Conservation (phyloP, 495 filamentous ascomycete genomes). For the Xylaria venustula region DNA sequence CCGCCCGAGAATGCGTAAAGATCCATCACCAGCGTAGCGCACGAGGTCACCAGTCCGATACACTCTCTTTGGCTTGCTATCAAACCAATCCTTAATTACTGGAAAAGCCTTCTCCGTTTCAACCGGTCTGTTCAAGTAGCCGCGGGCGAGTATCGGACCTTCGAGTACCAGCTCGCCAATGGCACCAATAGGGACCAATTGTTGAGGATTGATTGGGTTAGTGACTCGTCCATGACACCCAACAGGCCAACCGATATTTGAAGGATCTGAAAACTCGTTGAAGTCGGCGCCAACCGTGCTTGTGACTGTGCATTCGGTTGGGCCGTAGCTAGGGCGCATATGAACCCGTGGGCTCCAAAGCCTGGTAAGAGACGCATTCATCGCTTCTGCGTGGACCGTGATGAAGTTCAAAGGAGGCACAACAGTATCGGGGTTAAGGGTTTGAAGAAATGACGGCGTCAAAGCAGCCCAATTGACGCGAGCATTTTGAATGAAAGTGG, state of each 20-base stretch:
- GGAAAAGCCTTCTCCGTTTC: slow-evolving; percentile 33
- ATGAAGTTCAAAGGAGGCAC: background rate
- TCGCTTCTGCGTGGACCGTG: background rate
- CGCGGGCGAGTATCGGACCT: slow-evolving; percentile 31
- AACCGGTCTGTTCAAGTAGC: slow-evolving; percentile 31
- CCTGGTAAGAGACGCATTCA: background rate
- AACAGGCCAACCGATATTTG: slow-evolving; percentile 48
- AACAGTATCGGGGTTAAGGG: background rate
- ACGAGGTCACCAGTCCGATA: slow-evolving; percentile 10
- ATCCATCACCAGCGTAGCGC: background rate
- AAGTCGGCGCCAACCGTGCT: background rate
- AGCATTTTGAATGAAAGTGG: background rate
- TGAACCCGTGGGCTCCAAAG: slow-evolving; percentile 1
- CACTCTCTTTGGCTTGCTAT: background rate
- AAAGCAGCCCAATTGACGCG: slow-evolving; percentile 4
- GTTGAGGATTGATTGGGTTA: slow-evolving; percentile 45
- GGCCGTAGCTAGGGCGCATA: slow-evolving; percentile 3
- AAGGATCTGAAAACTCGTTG: background rate
- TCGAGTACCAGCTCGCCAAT: slow-evolving; percentile 37
- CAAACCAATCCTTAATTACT: slow-evolving; percentile 37
- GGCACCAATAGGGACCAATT: slow-evolving; percentile 41
- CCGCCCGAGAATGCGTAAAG: slow-evolving; percentile 12
- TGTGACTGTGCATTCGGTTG: slow-evolving; percentile 8
- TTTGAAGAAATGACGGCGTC: slow-evolving; percentile 10
- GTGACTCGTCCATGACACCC: slow-evolving; percentile 50